Base-by-base conservation (phyloP, 139 green algal species). In the Tetradesmus obliquus region DNA sequence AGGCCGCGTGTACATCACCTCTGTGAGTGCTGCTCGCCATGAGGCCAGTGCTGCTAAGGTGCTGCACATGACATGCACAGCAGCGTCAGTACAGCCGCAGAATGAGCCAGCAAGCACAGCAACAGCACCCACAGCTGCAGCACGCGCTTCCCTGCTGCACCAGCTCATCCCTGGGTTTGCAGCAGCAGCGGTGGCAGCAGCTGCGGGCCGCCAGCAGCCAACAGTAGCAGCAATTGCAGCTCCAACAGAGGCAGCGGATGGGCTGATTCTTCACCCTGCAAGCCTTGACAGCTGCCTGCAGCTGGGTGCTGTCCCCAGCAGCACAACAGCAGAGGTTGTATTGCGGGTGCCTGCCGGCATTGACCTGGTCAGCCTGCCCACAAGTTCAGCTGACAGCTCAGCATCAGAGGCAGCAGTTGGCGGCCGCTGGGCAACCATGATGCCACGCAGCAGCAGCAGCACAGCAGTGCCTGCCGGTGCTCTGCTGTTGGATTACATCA, bases 271-370 rank as follows among this genome's bases (percentile, higher is more conserved):
- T 62, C 95, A 95, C 53, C 96, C 96, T 3, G 94, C 96, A 2
- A 24, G 89, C 7, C 57, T 97, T 19, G 96, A 97, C 92, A 94
- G 90, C 62, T 93, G 91, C 74, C 87, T 97, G 55, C 96, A 97
- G 92, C 86, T 97, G 32, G 96, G 93, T 20, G 96, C 95, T 24
- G 91, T 95, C 15, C 91, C 92, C 0, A 45, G 55, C 3, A 9
- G 10, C 79, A 2, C 66, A 5, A 2, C 66, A 86, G 53, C 17
- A 15, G 60, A 55, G 2, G 79, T 84, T 3, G 69, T 84, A 19
- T 81, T 94, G 51, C 86, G 86, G 9, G 92, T 94, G 72, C 92
- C 92, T 5, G 86, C 89, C 32, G 81, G 66, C 62, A 79, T 94
- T 24, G 90, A 81, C 17, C 20, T 88, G 1, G 53, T 94, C 55